Base-by-base conservation (phyloP, 305 asterid species). In the Fraxinus dipetala region DNA sequence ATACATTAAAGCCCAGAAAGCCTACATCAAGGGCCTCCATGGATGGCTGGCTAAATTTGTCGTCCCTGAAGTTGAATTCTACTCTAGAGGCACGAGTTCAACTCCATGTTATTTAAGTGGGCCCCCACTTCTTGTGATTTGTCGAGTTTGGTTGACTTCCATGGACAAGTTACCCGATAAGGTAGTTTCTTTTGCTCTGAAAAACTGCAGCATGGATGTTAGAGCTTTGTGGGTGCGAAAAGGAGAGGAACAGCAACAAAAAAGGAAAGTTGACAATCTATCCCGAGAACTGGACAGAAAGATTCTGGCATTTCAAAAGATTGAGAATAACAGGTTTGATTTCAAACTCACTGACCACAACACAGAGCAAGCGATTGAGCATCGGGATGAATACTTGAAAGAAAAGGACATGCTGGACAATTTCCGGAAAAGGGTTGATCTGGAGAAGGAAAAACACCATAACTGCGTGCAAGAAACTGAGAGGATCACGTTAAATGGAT, bases 21-120 rank as follows among this genome's bases (percentile, higher is more conserved):
- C 86, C 1, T 95, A 94, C 63, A 79, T 89, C 34, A 91, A 85
- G 73, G 89, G 97, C 70, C 90, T 95, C 63, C 88, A 89, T 72
- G 92, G 91, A 75, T 95, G 99, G 99, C 61, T 95, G 63, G 90
- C 96, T 45, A 95, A 93, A 85, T 92, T 95, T 72, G 48, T 90
- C 32, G 89, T 88, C 63, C 88, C 90, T 59, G 91, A 90, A 80
- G 89, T 87, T 24, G 95, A 92, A 74, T 81, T 86, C 63, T 83
- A 72, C 90, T 83, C 90, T 18, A 78, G 84, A 78, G 85, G 88
- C 78, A 78, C 85, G 65, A 83, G 82, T 48, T 79, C 86, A 14
- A 63, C 79, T 13, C 86, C 84, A 61, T 78, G 84, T 82, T 82
- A 74, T 67, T 80, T 63, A 10, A 85, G 79, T 34, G 91, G 92